phyloP scores from a whole-genome alignment of 2,329 filamentous ascomycete genomes.

The Diaporthe ampelina region DNA sequence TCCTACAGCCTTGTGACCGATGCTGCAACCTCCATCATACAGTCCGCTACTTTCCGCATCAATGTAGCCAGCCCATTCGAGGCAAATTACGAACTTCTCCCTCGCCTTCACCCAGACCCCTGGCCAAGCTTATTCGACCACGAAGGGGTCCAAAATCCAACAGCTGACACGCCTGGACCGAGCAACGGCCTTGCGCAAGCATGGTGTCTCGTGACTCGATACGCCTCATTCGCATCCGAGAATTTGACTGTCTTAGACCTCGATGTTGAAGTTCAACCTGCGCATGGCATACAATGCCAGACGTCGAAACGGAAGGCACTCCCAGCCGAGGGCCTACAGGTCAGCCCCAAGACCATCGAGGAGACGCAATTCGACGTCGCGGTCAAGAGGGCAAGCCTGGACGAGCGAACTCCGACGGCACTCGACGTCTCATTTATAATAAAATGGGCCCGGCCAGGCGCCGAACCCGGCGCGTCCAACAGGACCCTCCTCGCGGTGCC shows the following conservation, averaged over 20 bases:
- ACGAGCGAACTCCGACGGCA: constrained; percentile 82
- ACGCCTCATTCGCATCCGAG: constrained; percentile 83
- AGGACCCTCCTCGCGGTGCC: constrained; percentile 82
- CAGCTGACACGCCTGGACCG: constrained; percentile 9
- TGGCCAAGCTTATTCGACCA: constrained; percentile 92
- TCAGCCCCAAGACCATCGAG: constrained; percentile 77
- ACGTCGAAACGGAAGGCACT: constrained; percentile 56
- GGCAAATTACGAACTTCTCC: constrained; percentile 89
- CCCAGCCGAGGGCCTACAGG: constrained; percentile 59
- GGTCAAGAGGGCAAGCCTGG: constrained; percentile 82
- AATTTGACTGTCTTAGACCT: constrained; percentile 75
- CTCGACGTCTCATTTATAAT: constrained; percentile 83
- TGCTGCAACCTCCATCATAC: constrained; percentile 83
- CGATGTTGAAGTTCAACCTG: constrained; percentile 62
- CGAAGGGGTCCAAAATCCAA: constrained; percentile 58
- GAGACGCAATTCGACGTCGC: constrained; percentile 81
- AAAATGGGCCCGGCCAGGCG: constrained; percentile 76
- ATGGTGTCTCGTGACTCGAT: constrained; percentile 83
- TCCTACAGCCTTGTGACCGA: constrained; percentile 86
- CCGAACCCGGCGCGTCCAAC: constrained; percentile 59
- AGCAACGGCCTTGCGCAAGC: constrained; percentile 78
- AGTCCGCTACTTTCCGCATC: constrained; percentile 77
- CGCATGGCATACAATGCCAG: constrained; percentile 72
- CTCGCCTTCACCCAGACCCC: constrained; percentile 79
- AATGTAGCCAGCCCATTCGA: constrained; percentile 88